Evolutionary conservation across 441 rosid species (phyloP), one percentile per base, ranked within the genome.

Genomic region (Populus hybrid): DNA sequence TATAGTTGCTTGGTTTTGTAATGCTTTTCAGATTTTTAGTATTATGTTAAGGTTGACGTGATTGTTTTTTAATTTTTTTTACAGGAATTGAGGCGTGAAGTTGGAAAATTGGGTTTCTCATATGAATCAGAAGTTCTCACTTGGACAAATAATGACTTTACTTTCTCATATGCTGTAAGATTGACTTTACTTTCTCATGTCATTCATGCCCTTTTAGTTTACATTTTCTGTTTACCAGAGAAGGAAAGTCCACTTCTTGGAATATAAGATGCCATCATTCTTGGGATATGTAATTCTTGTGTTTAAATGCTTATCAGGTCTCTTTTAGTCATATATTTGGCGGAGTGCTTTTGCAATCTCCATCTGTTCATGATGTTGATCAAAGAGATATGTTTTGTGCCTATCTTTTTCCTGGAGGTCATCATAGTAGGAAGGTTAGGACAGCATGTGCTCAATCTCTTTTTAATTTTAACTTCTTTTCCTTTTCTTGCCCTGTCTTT

Each of bases 81-180:
- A 16, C 90, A 97, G 99, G 89, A 91, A 84, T 77, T 89, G 76
- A 85, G 84, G 57, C 87, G 95, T 65, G 87, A 84, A 4, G 89
- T 80, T 2, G 97, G 98, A 78, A 89, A 85, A 71, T 78, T 92
- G 81, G 82, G 86, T 77, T 93, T 86, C 87, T 73, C 83, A 24
- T 90, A 94, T 82, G 99, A 93, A 88, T 81, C 94, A 78, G 95
- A 93, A 72, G 95, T 97, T 88, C 92, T 92, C 30, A 80, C 82
- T 74, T 97, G 99, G 99, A 90, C 97, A 1, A 85, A 81, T 77
- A 69, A 78, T 28, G 98, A 94, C 86, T 88, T 97, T 77, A 87
- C 80, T 82, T 87, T 94, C 80, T 85, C 97, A 73, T 97, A 91
- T 79, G 70, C 83, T 77, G 99, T 94, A 92, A 90, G 91, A 77